Percentiles rank a stretch among this genome's conserved stretches.
phyloP scores from a whole-genome alignment of 306 rosid genomes.

The Morella rubra region DNA sequence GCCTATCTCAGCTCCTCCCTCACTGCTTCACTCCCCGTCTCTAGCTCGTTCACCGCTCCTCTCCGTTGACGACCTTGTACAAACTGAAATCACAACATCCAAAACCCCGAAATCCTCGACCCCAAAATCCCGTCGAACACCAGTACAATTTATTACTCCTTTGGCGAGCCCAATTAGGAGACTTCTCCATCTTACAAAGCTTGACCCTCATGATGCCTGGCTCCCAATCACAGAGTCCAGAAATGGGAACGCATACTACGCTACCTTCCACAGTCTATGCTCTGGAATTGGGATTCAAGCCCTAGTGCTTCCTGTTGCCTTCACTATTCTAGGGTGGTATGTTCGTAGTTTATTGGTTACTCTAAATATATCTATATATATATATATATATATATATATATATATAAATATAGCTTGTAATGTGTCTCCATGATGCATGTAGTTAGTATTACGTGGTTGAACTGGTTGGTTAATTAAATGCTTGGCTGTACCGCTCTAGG shows the following conservation, averaged over 20 bases:
- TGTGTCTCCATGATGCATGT: not conserved
- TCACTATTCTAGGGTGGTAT: constrained; percentile 63
- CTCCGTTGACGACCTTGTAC: not conserved
- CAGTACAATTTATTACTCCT: constrained; percentile 17
- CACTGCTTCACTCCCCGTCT: constrained; percentile 24
- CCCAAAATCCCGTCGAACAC: constrained; percentile 2
- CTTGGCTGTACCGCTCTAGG: constrained; percentile 28
- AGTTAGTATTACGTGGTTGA: not conserved
- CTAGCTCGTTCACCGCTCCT: constrained; percentile 28
- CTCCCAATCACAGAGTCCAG: constrained; percentile 64
- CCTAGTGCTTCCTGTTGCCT: constrained; percentile 54
- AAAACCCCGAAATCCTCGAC: constrained; percentile 14
- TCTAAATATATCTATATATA: too few species aligned
- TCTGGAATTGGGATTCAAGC: constrained; percentile 64
- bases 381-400: too few species aligned
- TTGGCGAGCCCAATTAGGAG: constrained; percentile 23
- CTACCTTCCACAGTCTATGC: constrained; percentile 52
- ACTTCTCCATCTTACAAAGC: constrained; percentile 17
- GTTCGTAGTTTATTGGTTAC: not conserved
- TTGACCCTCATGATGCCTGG: constrained; percentile 52
- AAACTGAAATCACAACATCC: not conserved
- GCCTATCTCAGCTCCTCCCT: constrained; percentile 19
- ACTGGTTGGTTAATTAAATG: not conserved
- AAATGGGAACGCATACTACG: constrained; percentile 53
- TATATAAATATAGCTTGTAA: too few species aligned